A percentile compares a stretch with the other conserved stretches of the same genome.
Conservation (phyloP, 2,329 filamentous ascomycete species). For the Cercospora berteroae region DNA sequence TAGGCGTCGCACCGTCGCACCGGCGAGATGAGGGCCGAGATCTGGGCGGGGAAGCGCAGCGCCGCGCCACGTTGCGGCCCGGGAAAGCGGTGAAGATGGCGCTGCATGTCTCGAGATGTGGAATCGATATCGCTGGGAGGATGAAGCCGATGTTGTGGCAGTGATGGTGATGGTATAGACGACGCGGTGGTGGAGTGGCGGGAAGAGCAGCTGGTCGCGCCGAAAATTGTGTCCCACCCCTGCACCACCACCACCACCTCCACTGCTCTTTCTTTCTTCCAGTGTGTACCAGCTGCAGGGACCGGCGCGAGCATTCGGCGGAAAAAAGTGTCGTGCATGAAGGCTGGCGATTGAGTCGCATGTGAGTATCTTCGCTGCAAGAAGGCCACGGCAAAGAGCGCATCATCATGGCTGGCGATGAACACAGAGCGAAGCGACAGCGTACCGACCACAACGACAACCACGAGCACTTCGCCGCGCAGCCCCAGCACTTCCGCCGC, state of each 20-base stretch:
- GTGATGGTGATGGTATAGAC: neutral
- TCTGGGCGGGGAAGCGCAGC: neutral
- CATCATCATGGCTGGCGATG: constrained; percentile 22
- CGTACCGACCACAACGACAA: constrained; percentile 51
- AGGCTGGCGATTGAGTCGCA: neutral
- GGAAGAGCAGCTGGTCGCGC: neutral
- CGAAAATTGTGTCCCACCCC: neutral
- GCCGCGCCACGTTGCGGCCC: neutral
- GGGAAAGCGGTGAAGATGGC: neutral
- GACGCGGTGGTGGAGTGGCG: neutral
- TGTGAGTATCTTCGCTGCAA: constrained; percentile 12
- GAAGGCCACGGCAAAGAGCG: neutral
- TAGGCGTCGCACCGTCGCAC: neutral
- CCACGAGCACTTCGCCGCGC: constrained; percentile 46
- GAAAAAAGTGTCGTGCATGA: neutral
- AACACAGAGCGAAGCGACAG: constrained; percentile 28
- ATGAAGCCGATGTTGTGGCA: neutral
- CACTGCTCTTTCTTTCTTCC: neutral
- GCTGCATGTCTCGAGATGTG: neutral
- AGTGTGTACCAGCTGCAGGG: neutral
- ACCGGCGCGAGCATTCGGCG: neutral
- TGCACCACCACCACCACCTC: neutral
- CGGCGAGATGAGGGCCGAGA: constrained; percentile 1
- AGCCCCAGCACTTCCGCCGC: constrained; percentile 46
- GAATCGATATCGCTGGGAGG: neutral